Percentiles rank a stretch among this genome's conserved stretches.
These are phyloP conservation scores for Suillus sp. DNA, from an alignment of 768 basidiomycete species.

Conservation along the genomic window DNA sequence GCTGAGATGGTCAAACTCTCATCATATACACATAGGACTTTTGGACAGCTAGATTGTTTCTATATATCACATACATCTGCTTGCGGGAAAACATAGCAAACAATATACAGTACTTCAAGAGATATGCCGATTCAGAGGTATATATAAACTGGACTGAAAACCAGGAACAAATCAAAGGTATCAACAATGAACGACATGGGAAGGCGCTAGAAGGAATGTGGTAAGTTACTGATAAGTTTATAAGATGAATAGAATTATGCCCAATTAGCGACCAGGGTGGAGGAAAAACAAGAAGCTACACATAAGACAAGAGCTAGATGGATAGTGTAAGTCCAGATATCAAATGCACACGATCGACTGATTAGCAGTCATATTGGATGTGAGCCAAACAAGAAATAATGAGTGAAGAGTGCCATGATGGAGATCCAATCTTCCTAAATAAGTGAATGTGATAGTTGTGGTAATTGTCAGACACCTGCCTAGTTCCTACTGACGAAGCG, in stretches of 20 bases:
- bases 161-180: conserved; percentile 19
- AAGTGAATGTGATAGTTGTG: conserved; percentile 11
- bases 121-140: conserved; percentile 23
- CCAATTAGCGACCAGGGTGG: conserved; percentile 6
- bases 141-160: conserved; percentile 27
- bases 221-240: conserved; percentile 23
- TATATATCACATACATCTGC: conserved; percentile 20
- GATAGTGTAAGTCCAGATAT: conserved; percentile 17
- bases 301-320: conserved; percentile 18
- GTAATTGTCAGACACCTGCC: conserved; percentile 7
- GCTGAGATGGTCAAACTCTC: conserved; percentile 11
- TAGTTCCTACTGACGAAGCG: conserved; percentile 56
- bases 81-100: conserved; percentile 18
- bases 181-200: conserved; percentile 29
- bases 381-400: conserved; percentile 21
- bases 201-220: conserved; percentile 23
- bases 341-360: conserved; percentile 16
- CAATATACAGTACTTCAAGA: conserved; percentile 20
- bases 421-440: conserved; percentile 21
- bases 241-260: conserved; percentile 23
- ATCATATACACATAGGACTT: not conserved
- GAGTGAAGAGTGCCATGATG: conserved; percentile 5
- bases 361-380: conserved; percentile 12
- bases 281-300: conserved; percentile 6
- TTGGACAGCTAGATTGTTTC: conserved; percentile 6